Evolutionary conservation across 2,329 filamentous ascomycete genomes (phyloP), one percentile per base, ranked within the genome.

Genomic region (Septoria petroselini): DNA sequence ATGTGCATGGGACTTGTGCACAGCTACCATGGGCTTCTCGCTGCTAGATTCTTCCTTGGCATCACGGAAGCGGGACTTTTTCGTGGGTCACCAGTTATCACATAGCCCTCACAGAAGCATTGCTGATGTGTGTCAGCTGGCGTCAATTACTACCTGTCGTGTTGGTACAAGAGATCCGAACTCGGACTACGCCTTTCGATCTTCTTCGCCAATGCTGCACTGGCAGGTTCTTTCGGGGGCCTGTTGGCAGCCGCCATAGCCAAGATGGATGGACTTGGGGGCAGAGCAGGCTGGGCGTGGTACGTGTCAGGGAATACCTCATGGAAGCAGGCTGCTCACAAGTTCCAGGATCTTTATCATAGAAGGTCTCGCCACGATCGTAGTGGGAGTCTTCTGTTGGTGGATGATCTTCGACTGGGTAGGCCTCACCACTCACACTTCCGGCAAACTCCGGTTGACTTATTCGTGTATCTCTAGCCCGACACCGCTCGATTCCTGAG

Each of bases 181-280:
- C 86, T 93, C 48, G 88, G 86, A 43, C 76, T 89, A 9, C 80
- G 89, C 30, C 82, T 85, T 54, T 85, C 88, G 14, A 81, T 90
- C 50, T 91, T 93, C 73, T 93, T 93, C 72, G 88, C 86, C 0
- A 85, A 86, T 0, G 88, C 88, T 1, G 86, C 88, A 0, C 71
- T 93, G 0, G 84, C 87, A 1, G 88, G 88, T 1, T 89, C 84
- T 0, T 89, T 89, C 54, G 85, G 85, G 62, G 85, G 86, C 2
- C 77, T 88, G 1, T 75, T 89, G 2, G 85, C 86, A 0, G 84
- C 84, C 2, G 85, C 78, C 0, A 88, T 89, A 55, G 77, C 80
- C 29, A 76, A 82, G 33, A 86, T 89, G 82, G 73, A 83, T 48
- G 84, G 84, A 1, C 69, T 85, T 7, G 77, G 76, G 1, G 76